These are phyloP conservation scores for Ambrosia trifida DNA, from an alignment of 129 eudicot species.

Conservation along the genomic window DNA sequence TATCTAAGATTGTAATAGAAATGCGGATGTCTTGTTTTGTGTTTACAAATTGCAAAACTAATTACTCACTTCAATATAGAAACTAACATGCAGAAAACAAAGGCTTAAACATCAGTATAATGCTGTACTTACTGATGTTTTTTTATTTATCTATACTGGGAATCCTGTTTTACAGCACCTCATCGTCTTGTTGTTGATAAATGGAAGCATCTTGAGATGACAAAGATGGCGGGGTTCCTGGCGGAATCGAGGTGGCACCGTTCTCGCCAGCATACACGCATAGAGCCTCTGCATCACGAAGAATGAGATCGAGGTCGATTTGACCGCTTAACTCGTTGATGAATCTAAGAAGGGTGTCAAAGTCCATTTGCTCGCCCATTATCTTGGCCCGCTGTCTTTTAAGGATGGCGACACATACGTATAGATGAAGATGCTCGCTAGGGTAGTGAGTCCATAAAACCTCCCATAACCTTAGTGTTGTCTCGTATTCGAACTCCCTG, in stretches of 20 bases:
- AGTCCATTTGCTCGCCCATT: conserved; percentile 95
- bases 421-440: conserved; percentile 88
- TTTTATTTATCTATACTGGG: conserved; percentile 9
- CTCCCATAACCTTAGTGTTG: conserved; percentile 79
- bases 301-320: conserved; percentile 64
- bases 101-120: conserved; percentile 8
- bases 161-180: conserved; percentile 42
- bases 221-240: conserved; percentile 92
- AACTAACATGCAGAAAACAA: conserved; percentile 19
- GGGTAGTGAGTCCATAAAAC: conserved; percentile 81
- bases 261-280: conserved; percentile 90
- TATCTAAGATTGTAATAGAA: neutral
- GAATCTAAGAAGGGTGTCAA: conserved; percentile 85
- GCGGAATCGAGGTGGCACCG: conserved; percentile 83
- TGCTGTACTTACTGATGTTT: conserved; percentile 6
- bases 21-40: neutral
- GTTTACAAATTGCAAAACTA: conserved; percentile 12
- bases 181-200: conserved; percentile 68
- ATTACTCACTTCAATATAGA: neutral
- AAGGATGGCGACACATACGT: conserved; percentile 80
- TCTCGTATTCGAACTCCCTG: conserved; percentile 90
- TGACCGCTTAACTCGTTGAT: conserved; percentile 86
- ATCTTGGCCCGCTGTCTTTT: conserved; percentile 74
- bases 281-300: conserved; percentile 86
- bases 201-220: conserved; percentile 61